These are phyloP conservation scores for Lablab purpureus DNA, from an alignment of 306 rosid species.

Conservation along the genomic window DNA sequence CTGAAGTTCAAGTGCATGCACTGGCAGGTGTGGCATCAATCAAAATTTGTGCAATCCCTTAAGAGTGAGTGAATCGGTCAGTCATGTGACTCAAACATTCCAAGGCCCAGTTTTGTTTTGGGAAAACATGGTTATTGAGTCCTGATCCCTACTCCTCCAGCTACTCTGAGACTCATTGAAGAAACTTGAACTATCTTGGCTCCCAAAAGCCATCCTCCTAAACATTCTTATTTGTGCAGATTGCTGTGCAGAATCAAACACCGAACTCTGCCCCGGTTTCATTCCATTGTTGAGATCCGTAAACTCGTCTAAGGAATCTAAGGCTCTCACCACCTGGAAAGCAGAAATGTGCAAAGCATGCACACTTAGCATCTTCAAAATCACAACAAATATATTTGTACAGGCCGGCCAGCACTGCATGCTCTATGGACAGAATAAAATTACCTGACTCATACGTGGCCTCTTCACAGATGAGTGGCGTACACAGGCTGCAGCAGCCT, in stretches of 20 bases:
- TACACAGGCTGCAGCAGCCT: conserved; percentile 94
- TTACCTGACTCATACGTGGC: conserved; percentile 93
- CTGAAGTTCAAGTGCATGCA: too few species aligned
- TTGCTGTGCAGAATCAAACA: conserved; percentile 68
- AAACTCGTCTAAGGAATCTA: conserved; percentile 75
- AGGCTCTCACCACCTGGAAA: conserved; percentile 88
- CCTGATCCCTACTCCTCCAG: conserved; percentile 69
- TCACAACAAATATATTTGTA: neutral
- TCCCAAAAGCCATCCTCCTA: conserved; percentile 89
- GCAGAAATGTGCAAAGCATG: neutral
- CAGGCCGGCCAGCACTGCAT: neutral
- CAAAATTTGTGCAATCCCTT: too few species aligned
- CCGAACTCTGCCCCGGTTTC: conserved; percentile 91
- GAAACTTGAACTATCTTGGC: conserved; percentile 74
- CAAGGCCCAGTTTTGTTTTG: conserved; percentile 63
- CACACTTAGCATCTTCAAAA: conserved; percentile 10
- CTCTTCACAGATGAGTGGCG: conserved; percentile 85
- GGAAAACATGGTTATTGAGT: conserved; percentile 49
- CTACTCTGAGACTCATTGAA: conserved; percentile 71
- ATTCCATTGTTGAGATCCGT: conserved; percentile 84
- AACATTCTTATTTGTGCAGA: conserved; percentile 89
- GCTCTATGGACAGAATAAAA: neutral
- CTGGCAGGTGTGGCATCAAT: conserved; percentile 2
- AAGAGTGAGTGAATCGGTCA: too few species aligned
- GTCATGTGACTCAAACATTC: conserved; percentile 41